Evolutionary conservation across 106 monocot genomes (phyloP).

Genomic region (Ottelia alismoides): DNA sequence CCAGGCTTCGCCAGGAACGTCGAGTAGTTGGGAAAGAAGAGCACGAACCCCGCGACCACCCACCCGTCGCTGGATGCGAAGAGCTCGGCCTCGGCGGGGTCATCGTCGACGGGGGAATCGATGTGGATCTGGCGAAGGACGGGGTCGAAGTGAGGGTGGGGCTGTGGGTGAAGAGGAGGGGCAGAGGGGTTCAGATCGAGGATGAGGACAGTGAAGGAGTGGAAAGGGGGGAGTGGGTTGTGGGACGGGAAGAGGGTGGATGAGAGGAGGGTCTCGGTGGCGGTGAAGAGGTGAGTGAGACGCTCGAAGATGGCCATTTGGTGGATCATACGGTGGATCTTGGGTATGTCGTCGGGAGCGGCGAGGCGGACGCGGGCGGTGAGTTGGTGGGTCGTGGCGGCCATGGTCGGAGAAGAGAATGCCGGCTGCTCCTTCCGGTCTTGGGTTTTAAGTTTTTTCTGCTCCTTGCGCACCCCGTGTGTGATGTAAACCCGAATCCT

Average conservation of each 20-base stretch:
- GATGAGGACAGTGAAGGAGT: constrained; percentile 85
- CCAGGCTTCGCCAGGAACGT: constrained; percentile 71
- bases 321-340: constrained; percentile 67
- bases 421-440: no score
- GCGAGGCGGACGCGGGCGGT: constrained; percentile 63
- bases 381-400: constrained; percentile 2
- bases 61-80: constrained; percentile 21
- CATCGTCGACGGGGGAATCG: constrained; percentile 32
- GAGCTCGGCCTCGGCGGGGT: constrained; percentile 18
- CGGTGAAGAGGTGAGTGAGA: constrained; percentile 73
- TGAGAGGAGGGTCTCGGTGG: constrained; percentile 65
- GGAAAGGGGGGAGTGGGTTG: constrained; percentile 42
- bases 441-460: no score
- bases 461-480: no score
- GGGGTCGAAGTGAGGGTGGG: constrained; percentile 2
- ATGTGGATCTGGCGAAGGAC: constrained; percentile 26
- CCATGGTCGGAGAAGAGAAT: no score
- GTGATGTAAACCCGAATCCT: no score
- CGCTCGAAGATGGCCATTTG: constrained; percentile 87
- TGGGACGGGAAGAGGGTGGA: constrained; percentile 80
- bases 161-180: constrained; percentile 14
- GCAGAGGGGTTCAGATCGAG: constrained; percentile 46
- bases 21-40: constrained; percentile 93
- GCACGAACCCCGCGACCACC: constrained; percentile 60
- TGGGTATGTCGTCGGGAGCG: constrained; percentile 41